Percentiles rank a stretch among this genome's conserved stretches.
Conservation (phyloP, 192 early-diverging fungal species). For the Linnemannia zychae region DNA sequence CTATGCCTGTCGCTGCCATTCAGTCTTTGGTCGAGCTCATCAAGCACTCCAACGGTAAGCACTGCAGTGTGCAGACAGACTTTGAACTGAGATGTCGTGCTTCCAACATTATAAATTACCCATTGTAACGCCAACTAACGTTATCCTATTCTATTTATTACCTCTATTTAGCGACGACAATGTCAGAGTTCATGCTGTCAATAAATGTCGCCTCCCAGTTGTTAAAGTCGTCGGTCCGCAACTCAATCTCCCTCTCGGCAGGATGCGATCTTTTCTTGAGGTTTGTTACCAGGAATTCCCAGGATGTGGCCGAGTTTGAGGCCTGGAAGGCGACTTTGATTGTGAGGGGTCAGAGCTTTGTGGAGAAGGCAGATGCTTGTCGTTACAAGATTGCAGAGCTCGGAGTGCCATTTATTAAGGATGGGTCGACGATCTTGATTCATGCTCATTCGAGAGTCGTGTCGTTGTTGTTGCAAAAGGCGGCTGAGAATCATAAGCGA, state of each 20-base stretch:
- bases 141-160: not conserved
- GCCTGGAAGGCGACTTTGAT: conserved; percentile 78
- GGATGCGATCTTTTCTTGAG: conserved; percentile 90
- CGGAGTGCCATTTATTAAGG: conserved; percentile 85
- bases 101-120: conserved; percentile 2
- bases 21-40: conserved; percentile 78
- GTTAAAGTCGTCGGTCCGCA: conserved; percentile 77
- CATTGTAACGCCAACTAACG: not conserved
- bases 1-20: conserved; percentile 83
- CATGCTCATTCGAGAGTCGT: conserved; percentile 97
- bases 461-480: conserved; percentile 84
- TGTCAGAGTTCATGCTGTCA: conserved; percentile 89
- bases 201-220: conserved; percentile 73
- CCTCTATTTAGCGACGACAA: conserved; percentile 81
- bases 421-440: conserved; percentile 85
- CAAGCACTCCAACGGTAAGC: conserved; percentile 68
- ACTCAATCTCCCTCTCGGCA: conserved; percentile 86
- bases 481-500: conserved; percentile 82
- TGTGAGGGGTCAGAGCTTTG: conserved; percentile 77
- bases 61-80: too few species aligned
- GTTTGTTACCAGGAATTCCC: conserved; percentile 71
- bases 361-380: conserved; percentile 77
- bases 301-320: conserved; percentile 80
- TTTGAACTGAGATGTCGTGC: not conserved
- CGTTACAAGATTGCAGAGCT: conserved; percentile 84